These are phyloP conservation scores for Lecanicillium sp. DNA, from an alignment of 2,329 filamentous ascomycete species.

Conservation along the genomic window DNA sequence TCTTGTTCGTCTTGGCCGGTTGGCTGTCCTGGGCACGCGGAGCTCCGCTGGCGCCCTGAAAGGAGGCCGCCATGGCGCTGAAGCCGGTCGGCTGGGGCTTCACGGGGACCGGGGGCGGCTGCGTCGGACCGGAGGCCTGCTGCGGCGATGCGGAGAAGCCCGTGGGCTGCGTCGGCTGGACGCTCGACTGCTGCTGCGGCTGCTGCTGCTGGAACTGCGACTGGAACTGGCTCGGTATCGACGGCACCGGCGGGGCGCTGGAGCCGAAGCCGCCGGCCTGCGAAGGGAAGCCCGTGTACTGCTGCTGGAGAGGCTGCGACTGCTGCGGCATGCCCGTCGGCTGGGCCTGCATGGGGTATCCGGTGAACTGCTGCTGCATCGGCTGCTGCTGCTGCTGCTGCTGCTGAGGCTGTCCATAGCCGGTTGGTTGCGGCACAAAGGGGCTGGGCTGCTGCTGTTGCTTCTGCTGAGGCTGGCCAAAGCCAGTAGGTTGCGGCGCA, in stretches of 20 bases:
- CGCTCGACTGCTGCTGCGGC: conserved; percentile 38
- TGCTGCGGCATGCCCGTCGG: conserved; percentile 44
- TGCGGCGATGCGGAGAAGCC: conserved; percentile 45
- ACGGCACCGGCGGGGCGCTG: conserved; percentile 49
- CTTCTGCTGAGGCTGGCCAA: conserved; percentile 42
- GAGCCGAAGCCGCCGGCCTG: conserved; percentile 7
- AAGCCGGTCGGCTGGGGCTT: conserved; percentile 63
- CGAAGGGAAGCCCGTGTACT: conserved; percentile 35
- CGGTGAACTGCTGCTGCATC: conserved; percentile 54
- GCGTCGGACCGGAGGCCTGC: conserved; percentile 41
- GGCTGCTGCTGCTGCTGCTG: conserved; percentile 42
- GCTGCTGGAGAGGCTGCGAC: conserved; percentile 36
- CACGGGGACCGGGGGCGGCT: conserved; percentile 52
- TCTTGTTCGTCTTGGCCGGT: conserved; percentile 59
- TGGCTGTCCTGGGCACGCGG: conserved; percentile 40
- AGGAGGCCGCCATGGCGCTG: conserved; percentile 60
- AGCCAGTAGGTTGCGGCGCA: conserved; percentile 55
- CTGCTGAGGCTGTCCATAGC: conserved; percentile 45
- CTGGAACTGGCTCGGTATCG: conserved; percentile 55
- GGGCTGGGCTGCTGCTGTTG: conserved; percentile 46
- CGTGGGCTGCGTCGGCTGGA: conserved; percentile 37
- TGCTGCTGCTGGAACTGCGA: conserved; percentile 52
- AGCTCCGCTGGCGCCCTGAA: conserved; percentile 43
- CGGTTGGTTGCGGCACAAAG: conserved; percentile 55
- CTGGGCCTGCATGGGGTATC: conserved; percentile 48